These are phyloP conservation scores for Syzygium syzygioides DNA, from an alignment of 441 rosid species.

Conservation along the genomic window DNA sequence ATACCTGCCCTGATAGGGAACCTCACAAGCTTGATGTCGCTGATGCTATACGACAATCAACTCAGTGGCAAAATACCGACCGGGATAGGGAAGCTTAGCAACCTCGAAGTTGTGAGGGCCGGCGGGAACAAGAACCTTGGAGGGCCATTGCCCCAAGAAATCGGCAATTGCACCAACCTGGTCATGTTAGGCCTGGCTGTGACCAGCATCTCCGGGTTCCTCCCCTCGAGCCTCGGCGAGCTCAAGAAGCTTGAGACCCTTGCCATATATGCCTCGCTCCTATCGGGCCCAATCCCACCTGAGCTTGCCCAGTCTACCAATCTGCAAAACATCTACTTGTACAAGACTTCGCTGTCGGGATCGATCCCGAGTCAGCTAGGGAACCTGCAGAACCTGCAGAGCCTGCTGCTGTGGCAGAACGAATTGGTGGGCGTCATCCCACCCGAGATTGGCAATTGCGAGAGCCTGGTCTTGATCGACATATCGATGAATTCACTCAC, in stretches of 20 bases:
- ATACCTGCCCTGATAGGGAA: constrained; percentile 46
- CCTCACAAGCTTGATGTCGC: constrained; percentile 38
- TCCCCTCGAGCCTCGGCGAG: constrained; percentile 30
- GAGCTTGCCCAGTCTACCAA: constrained; percentile 38
- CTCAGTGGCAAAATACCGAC: constrained; percentile 44
- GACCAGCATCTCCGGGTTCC: constrained; percentile 39
- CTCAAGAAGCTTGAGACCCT: constrained; percentile 35
- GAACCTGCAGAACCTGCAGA: constrained; percentile 27
- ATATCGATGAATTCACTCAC: constrained; percentile 36
- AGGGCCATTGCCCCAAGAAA: constrained; percentile 29
- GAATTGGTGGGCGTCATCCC: constrained; percentile 37
- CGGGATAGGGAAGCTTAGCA: constrained; percentile 25
- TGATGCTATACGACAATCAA: constrained; percentile 47
- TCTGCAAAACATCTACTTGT: constrained; percentile 37
- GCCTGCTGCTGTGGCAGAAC: constrained; percentile 40
- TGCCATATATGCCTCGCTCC: constrained; percentile 37
- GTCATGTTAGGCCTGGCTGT: constrained; percentile 38
- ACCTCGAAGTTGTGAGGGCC: constrained; percentile 35
- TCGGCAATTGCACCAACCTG: constrained; percentile 37
- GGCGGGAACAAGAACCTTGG: constrained; percentile 40
- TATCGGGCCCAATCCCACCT: constrained; percentile 40
- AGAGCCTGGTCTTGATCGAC: constrained; percentile 23
- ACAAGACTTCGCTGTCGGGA: constrained; percentile 35
- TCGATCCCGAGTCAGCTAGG: constrained; percentile 31
- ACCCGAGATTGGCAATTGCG: constrained; percentile 35